phyloP scores from a whole-genome alignment of 2,329 filamentous ascomycete species.

The Clonostachys byssicola region DNA sequence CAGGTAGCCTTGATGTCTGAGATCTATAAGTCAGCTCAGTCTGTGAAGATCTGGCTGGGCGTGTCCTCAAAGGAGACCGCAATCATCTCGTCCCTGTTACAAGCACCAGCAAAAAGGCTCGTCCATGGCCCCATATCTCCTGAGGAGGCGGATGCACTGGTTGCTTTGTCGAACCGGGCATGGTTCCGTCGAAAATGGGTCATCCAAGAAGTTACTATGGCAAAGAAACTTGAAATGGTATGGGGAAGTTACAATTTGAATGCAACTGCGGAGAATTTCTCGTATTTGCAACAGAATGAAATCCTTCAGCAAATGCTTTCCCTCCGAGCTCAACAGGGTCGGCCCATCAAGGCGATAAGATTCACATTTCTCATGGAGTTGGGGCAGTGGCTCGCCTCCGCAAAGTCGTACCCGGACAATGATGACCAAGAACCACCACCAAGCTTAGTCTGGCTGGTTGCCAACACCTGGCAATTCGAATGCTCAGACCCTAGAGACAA shows the following conservation, averaged over 20 bases:
- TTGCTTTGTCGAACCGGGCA: neutral
- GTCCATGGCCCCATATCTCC: neutral
- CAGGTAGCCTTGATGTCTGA: constrained; percentile 9
- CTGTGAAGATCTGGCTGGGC: constrained; percentile 7
- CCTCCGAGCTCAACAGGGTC: no score
- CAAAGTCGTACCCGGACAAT: no score
- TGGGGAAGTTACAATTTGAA: constrained; percentile 3
- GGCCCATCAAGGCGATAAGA: no score
- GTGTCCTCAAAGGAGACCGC: neutral
- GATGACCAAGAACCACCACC: no score
- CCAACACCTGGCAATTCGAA: constrained; percentile 7
- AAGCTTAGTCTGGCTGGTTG: neutral
- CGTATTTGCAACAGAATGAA: no score
- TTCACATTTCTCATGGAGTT: no score
- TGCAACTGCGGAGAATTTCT: no score
- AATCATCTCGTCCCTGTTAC: constrained; percentile 1
- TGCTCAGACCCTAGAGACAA: constrained; percentile 9
- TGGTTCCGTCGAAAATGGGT: constrained; percentile 13
- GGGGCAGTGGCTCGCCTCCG: no score
- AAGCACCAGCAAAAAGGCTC: neutral
- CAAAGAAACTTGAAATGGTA: constrained; percentile 4
- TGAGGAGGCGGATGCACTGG: constrained; percentile 2
- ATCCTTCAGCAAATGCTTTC: no score
- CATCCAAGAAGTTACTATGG: constrained; percentile 8
- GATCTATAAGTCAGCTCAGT: constrained; percentile 5